Base-by-base conservation (phyloP, 768 basidiomycete species). In the Boletus pseudopeckii region DNA sequence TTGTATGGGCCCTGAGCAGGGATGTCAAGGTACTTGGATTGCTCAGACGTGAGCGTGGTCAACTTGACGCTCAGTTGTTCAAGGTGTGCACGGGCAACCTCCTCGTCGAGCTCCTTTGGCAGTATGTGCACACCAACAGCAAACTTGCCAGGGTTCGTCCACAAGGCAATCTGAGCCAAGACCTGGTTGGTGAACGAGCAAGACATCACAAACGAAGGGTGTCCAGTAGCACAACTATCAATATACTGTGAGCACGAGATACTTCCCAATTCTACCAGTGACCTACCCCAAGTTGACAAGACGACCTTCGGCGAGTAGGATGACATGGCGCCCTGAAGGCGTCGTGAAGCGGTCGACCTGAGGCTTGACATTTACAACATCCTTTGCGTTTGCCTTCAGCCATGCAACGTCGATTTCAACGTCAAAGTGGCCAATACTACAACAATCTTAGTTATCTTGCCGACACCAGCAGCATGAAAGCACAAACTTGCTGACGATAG, bases 151-250 rank as follows among this genome's bases (percentile, higher is more conserved):
- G 88, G 84, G 60, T 85, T 90, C 41, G 91, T 95, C 93, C 93
- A 99, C 71, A 99, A 86, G 22, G 93, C 95, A 67, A 99, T 98
- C 77, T 97, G 95, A 30, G 96, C 96, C 65, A 99, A 81, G 58
- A 94, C 91, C 75, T 99, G 97, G 83, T 99, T 99, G 70, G 92
- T 76, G 80, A 99, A 99, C 40, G 97, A 99, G 81, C 95, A 98
- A 17, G 96, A 98, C 97, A 99, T 99, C 77, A 99, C 97, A 75
- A 95, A 98, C 41, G 96, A 98, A 34, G 97, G 96, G 75, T 99
- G 96, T 53, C 96, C 96, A 63, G 96, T 98, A 38, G 93, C 96
- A 74, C 96, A 98, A 50, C 87, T 89, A 47, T 47, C 43, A 9
- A 59, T 9, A 17, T 18, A 51, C 10, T 33, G 40, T 59, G 43